Percentiles rank a stretch among this genome's conserved stretches.
phyloP scores from a whole-genome alignment of 2,329 filamentous ascomycete species.

The Shiraia sp. region DNA sequence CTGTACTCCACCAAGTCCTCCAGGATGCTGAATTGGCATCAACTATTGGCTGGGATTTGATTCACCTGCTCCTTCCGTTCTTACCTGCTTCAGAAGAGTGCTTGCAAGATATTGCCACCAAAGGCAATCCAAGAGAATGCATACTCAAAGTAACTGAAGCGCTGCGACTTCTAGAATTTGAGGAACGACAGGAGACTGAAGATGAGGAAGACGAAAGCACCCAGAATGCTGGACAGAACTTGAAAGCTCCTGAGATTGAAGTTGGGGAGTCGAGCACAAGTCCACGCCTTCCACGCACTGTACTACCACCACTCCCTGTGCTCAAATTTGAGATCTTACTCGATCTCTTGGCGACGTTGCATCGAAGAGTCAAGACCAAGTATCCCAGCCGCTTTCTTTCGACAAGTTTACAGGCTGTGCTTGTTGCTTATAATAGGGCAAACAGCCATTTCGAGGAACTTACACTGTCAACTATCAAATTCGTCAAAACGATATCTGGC shows the following conservation, averaged over 20 bases:
- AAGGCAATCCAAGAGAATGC: slow-evolving; percentile 81
- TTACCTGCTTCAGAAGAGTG: slow-evolving; percentile 69
- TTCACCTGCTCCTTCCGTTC: slow-evolving; percentile 72
- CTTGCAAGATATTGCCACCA: slow-evolving; percentile 72
- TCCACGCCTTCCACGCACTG: slow-evolving; percentile 24
- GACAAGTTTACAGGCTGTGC: slow-evolving; percentile 73
- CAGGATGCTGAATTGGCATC: slow-evolving; percentile 70
- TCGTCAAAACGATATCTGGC: slow-evolving; percentile 70
- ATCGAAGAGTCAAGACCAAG: slow-evolving; percentile 75
- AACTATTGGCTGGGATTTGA: slow-evolving; percentile 83
- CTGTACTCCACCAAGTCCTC: slow-evolving; percentile 68
- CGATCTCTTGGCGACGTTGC: slow-evolving; percentile 72
- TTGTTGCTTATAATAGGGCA: slow-evolving; percentile 66
- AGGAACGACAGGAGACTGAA: slow-evolving; percentile 55
- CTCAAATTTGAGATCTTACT: slow-evolving; percentile 70
- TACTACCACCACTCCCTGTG: slow-evolving; percentile 47
- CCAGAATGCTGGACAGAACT: slow-evolving; percentile 9
- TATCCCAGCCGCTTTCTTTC: slow-evolving; percentile 79
- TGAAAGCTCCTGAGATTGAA: slow-evolving; percentile 26
- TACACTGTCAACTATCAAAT: slow-evolving; percentile 70
- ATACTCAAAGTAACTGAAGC: slow-evolving; percentile 79
- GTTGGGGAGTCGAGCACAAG: slow-evolving; percentile 39
- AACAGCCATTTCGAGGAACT: slow-evolving; percentile 63
- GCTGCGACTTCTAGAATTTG: slow-evolving; percentile 63
- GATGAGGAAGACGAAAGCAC: slow-evolving; percentile 47